Evolutionary conservation across 768 basidiomycete species (phyloP).

Genomic region (Hemileccinum rubropunctum): DNA sequence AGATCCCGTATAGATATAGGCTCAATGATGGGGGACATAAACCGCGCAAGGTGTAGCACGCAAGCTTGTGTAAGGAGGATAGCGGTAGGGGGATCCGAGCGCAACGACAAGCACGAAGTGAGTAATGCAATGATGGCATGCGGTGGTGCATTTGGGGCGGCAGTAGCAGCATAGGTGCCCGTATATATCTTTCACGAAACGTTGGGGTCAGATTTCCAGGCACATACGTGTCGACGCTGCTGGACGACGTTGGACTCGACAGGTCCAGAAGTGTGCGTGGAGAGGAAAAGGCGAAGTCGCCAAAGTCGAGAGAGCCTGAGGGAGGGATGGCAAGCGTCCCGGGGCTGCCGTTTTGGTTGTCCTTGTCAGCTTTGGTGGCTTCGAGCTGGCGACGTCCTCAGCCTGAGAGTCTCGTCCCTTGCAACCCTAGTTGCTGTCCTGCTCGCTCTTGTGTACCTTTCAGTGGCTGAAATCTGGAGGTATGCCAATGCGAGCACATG

Average conservation of each 20-base stretch:
- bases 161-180: slow-evolving; percentile 62
- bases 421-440: slow-evolving; percentile 62
- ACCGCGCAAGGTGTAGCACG: slow-evolving; percentile 65
- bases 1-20: slow-evolving; percentile 69
- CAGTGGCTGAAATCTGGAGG: slow-evolving; percentile 78
- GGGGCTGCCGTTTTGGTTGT: slow-evolving; percentile 35
- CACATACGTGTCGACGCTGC: slow-evolving; percentile 14
- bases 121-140: slow-evolving; percentile 59
- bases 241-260: slow-evolving; percentile 6
- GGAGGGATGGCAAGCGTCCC: slow-evolving; percentile 53
- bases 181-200: slow-evolving; percentile 59
- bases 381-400: slow-evolving; percentile 80
- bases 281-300: slow-evolving; percentile 68
- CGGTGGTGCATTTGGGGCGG: slow-evolving; percentile 61
- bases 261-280: slow-evolving; percentile 20
- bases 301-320: slow-evolving; percentile 84
- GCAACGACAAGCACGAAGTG: slow-evolving; percentile 41
- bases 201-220: slow-evolving; percentile 25
- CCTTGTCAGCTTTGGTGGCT: slow-evolving; percentile 27
- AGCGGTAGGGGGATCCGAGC: slow-evolving; percentile 34
- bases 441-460: slow-evolving; percentile 66
- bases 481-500: slow-evolving; percentile 71
- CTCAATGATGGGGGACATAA: slow-evolving; percentile 67
- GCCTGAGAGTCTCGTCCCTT: slow-evolving; percentile 62
- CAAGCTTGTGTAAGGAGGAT: slow-evolving; percentile 61